Base-by-base conservation (phyloP, 23 red algal genomes). In the Agarophyton chilense region DNA sequence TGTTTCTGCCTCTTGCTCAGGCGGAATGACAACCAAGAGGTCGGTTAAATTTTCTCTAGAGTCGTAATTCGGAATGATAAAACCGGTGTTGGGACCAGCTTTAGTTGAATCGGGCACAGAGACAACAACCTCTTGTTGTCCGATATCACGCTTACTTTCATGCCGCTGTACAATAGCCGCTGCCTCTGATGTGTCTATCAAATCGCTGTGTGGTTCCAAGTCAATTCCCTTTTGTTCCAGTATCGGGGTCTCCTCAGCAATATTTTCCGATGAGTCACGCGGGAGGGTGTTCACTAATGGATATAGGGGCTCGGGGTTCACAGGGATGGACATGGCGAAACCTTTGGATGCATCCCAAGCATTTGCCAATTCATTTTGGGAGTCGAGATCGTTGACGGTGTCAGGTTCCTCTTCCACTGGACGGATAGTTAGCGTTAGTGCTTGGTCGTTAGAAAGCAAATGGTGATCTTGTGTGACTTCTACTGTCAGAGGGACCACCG, bases 261-360 rank as follows among this genome's bases (percentile, higher is more conserved):
- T 14, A 13, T 58, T 14, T 17, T 62, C 40, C n/a, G 47, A 12
- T 18, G 21, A 38, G 2, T 57, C 53, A 14, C 32, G 24, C 2
- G 51, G 29, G 12, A 29, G 22, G 6, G 39, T 42, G 40, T 10
- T 63, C 12, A 55, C 24, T 12, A 38, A 10, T 7, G 53, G 77
- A 7, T 52, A 18, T 4, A 81, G 45, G 18, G 77, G 38, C 24
- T 81, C 52, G n/a, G 36, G 53, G 3, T 62, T 57, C 52, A 81
- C 77, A 33, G 77, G 77, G 39, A 81, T 60, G 53, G 53, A 62
- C 33, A 81, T 62, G 33, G 77, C 77, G 41, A 60, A 81, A 0
- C 77, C 77, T 41, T 81, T 81, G 36, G 77, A 57, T 14, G 77
- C 21, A 39, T 81, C 77, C 18, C 52, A 45, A 9, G 32, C 51